Percentiles rank a stretch among this genome's conserved stretches.
Conservation (phyloP, 257 asterid genomes). For the Solanum megistacrolobum region DNA sequence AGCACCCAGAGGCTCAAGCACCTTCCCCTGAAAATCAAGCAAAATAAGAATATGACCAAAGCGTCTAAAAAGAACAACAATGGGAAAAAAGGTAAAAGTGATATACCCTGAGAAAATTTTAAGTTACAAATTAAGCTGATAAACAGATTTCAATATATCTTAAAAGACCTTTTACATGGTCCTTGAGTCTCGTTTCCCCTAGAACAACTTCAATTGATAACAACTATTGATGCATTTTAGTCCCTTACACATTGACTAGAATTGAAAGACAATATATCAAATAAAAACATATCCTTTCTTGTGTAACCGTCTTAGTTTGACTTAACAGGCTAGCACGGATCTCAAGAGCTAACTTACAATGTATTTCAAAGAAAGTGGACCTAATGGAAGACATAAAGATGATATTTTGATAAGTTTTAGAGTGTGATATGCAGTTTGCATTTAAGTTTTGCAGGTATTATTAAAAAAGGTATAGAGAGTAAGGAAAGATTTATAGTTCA, state of each 20-base stretch:
- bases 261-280: neutral
- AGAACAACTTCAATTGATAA: neutral
- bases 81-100: neutral
- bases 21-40: constrained; percentile 65
- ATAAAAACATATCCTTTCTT: neutral
- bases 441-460: neutral
- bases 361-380: neutral
- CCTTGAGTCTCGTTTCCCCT: neutral
- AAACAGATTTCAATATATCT: neutral
- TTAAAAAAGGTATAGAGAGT: neutral
- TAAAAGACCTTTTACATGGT: neutral
- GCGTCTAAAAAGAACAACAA: neutral
- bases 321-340: neutral
- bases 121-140: neutral
- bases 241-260: neutral
- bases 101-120: neutral
- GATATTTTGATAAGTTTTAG: neutral
- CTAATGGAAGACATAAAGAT: neutral
- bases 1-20: constrained; percentile 97
- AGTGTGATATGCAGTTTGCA: neutral
- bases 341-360: neutral
- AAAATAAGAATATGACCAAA: constrained; percentile 3
- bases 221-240: neutral
- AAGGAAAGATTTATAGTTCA: neutral
- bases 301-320: neutral